Evolutionary conservation across 257 asterid species (phyloP).

Genomic region (Nicotiana tabacum): DNA sequence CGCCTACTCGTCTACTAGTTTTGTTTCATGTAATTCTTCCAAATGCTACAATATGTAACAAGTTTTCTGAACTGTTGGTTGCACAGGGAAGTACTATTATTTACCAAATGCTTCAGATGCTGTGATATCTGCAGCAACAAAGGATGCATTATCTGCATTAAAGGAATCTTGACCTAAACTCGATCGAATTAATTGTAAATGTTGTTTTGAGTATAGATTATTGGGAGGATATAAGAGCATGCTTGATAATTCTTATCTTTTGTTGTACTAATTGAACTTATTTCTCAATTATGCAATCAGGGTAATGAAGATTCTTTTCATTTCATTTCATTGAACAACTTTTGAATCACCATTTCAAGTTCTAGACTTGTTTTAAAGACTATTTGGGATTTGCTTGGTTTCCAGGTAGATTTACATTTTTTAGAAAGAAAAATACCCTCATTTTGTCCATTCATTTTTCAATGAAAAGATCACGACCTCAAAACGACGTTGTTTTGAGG

Average conservation of each 20-base stretch:
- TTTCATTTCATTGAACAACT: background rate
- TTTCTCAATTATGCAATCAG: background rate
- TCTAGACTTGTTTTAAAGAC: background rate
- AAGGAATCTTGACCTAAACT: slow-evolving; percentile 47
- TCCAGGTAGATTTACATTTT: background rate
- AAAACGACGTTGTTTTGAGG: background rate
- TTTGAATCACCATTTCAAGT: background rate
- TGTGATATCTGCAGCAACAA: slow-evolving; percentile 87
- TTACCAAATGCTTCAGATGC: slow-evolving; percentile 98
- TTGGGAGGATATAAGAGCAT: background rate
- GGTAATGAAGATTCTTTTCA: background rate
- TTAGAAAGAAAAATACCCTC: background rate
- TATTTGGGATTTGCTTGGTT: background rate
- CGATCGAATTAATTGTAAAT: background rate
- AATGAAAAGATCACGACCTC: background rate
- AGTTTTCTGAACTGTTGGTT: background rate
- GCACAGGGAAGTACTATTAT: slow-evolving; percentile 88
- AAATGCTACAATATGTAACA: background rate
- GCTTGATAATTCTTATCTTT: background rate
- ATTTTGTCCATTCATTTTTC: background rate
- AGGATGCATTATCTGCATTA: slow-evolving; percentile 77
- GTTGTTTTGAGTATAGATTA: background rate
- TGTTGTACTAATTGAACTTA: background rate
- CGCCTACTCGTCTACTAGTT: background rate
- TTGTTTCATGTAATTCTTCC: background rate